Conservation (phyloP, 1,139 yeast genomes). For the Debaryomyces subglobosus region DNA sequence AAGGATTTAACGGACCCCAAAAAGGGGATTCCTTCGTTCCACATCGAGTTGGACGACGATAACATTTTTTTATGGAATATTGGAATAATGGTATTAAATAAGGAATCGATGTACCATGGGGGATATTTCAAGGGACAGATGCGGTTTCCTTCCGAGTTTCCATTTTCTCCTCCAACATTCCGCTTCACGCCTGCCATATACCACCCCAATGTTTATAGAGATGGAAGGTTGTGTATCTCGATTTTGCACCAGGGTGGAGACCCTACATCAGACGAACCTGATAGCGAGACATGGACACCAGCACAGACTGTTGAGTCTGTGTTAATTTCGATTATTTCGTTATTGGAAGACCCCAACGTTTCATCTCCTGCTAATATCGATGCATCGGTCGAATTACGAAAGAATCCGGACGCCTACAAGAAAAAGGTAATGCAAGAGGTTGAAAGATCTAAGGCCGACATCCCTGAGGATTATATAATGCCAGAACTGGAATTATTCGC, state of each 20-base stretch:
- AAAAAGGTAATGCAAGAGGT: slow-evolving; percentile 83
- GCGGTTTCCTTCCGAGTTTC: slow-evolving; percentile 90
- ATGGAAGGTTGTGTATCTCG: slow-evolving; percentile 90
- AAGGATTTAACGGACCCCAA: slow-evolving; percentile 92
- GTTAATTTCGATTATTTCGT: slow-evolving; percentile 82
- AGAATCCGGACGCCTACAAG: slow-evolving; percentile 78
- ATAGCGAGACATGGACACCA: slow-evolving; percentile 93
- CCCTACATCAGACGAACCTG: slow-evolving; percentile 87
- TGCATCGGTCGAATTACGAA: slow-evolving; percentile 91
- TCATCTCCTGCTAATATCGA: slow-evolving; percentile 96
- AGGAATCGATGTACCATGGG: slow-evolving; percentile 90
- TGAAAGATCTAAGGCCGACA: slow-evolving; percentile 77
- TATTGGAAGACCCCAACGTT: slow-evolving; percentile 90
- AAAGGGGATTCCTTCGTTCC: slow-evolving; percentile 89
- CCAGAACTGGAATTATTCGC: slow-evolving; percentile 68
- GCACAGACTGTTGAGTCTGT: slow-evolving; percentile 95
- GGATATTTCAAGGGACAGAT: slow-evolving; percentile 96
- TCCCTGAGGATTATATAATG: slow-evolving; percentile 83
- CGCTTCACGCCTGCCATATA: slow-evolving; percentile 93
- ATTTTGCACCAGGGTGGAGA: slow-evolving; percentile 91
- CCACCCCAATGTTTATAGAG: slow-evolving; percentile 94
- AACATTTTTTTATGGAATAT: slow-evolving; percentile 92
- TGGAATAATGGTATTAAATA: slow-evolving; percentile 89
- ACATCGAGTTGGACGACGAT: slow-evolving; percentile 84
- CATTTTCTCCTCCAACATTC: slow-evolving; percentile 89